These are phyloP conservation scores for Tephrocybe sp. DNA, from an alignment of 768 basidiomycete genomes.

Conservation along the genomic window DNA sequence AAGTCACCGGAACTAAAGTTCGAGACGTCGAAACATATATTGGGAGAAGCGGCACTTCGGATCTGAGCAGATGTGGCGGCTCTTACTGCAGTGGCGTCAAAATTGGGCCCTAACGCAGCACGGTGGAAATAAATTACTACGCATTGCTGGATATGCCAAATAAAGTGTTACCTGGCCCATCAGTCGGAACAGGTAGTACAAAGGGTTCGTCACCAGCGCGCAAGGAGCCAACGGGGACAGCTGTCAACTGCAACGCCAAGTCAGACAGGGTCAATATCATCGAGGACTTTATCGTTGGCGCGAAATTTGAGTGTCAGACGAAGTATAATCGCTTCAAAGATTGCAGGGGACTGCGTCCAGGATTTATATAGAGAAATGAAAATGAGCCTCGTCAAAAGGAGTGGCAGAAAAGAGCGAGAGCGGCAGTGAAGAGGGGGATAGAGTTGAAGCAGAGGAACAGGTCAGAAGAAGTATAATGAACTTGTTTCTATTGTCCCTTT, in stretches of 20 bases:
- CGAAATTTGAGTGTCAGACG: not conserved
- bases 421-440: not conserved
- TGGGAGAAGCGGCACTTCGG: constrained; percentile 23
- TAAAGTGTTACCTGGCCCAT: constrained; percentile 18
- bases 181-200: constrained; percentile 19
- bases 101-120: constrained; percentile 24
- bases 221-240: constrained; percentile 6
- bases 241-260: constrained; percentile 7
- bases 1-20: constrained; percentile 30
- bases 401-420: not conserved
- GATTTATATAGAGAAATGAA: not conserved
- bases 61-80: constrained; percentile 27
- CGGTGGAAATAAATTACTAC: not conserved
- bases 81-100: constrained; percentile 29
- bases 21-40: constrained; percentile 28
- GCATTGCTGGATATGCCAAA: not conserved
- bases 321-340: not conserved
- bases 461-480: constrained; percentile 1
- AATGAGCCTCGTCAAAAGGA: constrained; percentile 18
- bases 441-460: not conserved
- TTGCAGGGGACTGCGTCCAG: not conserved
- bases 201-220: constrained; percentile 17
- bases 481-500: constrained; percentile 1
- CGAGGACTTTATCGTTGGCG: not conserved
- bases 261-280: constrained; percentile 3